phyloP scores from a whole-genome alignment of 495 filamentous ascomycete genomes.

The Aspergillus leporis region DNA sequence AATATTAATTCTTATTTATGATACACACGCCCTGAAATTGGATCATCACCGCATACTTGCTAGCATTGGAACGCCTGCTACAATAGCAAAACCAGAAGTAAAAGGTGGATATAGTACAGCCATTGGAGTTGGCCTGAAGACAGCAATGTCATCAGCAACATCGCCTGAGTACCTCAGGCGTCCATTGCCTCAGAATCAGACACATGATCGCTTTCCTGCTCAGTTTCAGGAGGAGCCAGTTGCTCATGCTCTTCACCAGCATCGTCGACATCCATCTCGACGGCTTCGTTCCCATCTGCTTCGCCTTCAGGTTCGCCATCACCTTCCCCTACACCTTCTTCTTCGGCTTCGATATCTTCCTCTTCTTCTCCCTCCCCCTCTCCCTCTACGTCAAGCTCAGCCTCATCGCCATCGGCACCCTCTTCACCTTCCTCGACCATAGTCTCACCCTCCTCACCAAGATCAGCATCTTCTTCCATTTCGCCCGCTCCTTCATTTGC shows the following conservation, averaged over 20 bases:
- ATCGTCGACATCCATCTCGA: conserved; percentile 4
- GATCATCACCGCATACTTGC: background rate
- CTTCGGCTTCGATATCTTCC: conserved; percentile 13
- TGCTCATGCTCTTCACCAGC: conserved; percentile 1
- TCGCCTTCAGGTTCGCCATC: conserved; percentile 2
- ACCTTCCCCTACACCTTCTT: conserved; percentile 26
- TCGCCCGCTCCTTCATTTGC: conserved; percentile 15
- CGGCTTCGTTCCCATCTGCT: conserved; percentile 5
- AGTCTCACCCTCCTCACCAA: conserved; percentile 17
- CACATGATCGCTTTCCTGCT: conserved; percentile 7
- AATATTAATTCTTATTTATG: background rate
- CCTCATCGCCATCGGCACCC: conserved; percentile 14
- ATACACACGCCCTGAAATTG: background rate
- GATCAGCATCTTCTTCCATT: conserved; percentile 16
- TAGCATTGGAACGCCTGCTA: background rate
- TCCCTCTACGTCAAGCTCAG: conserved; percentile 20
- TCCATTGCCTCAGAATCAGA: conserved; percentile 9
- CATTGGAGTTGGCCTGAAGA: background rate
- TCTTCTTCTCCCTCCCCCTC: conserved; percentile 19
- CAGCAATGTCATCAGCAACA: background rate
- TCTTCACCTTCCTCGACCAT: conserved; percentile 18
- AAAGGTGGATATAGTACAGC: background rate
- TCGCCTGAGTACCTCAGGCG: background rate
- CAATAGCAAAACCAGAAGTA: background rate
- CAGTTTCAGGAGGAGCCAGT: background rate